These are phyloP conservation scores for Colletotrichum scovillei DNA, from an alignment of 2,329 filamentous ascomycete species.

Conservation along the genomic window DNA sequence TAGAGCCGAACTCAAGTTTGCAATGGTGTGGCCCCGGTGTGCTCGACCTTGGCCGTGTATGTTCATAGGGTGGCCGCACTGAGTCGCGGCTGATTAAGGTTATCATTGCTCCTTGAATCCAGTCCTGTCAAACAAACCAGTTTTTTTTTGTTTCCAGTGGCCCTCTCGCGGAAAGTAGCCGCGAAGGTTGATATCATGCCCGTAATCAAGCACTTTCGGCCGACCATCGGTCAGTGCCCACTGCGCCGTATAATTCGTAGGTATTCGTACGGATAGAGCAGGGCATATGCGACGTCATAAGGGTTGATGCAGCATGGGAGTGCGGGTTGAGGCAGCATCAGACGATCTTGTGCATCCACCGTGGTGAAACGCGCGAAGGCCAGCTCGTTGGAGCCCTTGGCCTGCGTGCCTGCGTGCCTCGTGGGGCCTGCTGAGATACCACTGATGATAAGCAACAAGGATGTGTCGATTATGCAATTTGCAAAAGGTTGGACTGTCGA, in stretches of 20 bases:
- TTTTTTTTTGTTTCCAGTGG: background rate
- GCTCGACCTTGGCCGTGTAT: background rate
- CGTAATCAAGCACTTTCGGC: constrained; percentile 10
- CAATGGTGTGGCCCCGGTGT: background rate
- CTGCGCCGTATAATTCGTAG: too few relatives aligned
- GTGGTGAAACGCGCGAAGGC: constrained; percentile 28
- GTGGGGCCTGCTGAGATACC: constrained; percentile 21
- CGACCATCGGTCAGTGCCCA: background rate
- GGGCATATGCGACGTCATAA: constrained; percentile 26
- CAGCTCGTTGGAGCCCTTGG: constrained; percentile 14
- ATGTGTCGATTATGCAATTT: constrained; percentile 1
- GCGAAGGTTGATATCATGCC: constrained; percentile 6
- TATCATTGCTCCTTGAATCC: constrained; percentile 16
- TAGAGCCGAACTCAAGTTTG: background rate
- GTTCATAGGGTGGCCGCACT: background rate
- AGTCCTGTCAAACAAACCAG: constrained; percentile 15
- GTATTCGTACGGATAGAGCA: background rate
- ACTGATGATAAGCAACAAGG: constrained; percentile 23
- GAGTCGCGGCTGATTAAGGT: constrained; percentile 30
- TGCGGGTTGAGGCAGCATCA: constrained; percentile 21
- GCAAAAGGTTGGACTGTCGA: background rate
- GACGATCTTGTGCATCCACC: constrained; percentile 32
- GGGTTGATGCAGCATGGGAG: constrained; percentile 4
- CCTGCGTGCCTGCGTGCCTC: background rate
- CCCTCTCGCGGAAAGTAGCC: constrained; percentile 32